Evolutionary conservation across 2,329 filamentous ascomycete species (phyloP), one percentile per base, ranked within the genome.

Genomic region (Fusarium irregulare): DNA sequence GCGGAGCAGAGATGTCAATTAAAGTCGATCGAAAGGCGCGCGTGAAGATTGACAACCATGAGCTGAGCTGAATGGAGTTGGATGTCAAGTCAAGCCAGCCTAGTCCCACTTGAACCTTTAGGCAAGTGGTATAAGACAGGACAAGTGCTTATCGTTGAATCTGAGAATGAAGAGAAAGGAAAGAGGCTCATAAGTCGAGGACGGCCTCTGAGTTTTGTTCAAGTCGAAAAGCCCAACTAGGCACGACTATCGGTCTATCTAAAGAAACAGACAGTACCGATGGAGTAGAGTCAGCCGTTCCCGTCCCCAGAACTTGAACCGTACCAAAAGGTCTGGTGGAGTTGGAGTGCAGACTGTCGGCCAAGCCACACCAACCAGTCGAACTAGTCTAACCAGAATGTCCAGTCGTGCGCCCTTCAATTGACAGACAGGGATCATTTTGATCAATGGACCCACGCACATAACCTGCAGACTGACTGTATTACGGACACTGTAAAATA

Each of bases 381-480:
- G 55, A 46, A 48, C 61, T 61, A 72, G 72, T 73, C 70, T 68
- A 70, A 67, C 66, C 64, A 68, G 60, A 61, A 72, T 75, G 73
- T 75, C 73, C 68, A 71, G 53, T 61, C 46, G 58, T 66, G 70
- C 74, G 74, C 74, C 74, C 74, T 76, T 76, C 74, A 66, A 61
- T 76, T 76, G 74, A 76, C 74, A 76, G 68, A 71, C 64, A 64
- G 59, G 65, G 64, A 69, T 71, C 61, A 37, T 55, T 70, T 65
- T 49, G 60, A 62, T 64, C 53, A 65, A 56, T 30, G 30, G 70
- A 60, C 56, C 63, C 45, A 61, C 48, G 48, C 55, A 59, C 60
- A 61, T 66, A 66, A 47, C 54, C 49, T 55, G 34, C 28, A 47
- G 56, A 37, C 41, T 41, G 37, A 63, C 60, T 7, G 71, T 72